Evolutionary conservation across 345 rosid species (phyloP).

Genomic region (Bruguiera sexangula): DNA sequence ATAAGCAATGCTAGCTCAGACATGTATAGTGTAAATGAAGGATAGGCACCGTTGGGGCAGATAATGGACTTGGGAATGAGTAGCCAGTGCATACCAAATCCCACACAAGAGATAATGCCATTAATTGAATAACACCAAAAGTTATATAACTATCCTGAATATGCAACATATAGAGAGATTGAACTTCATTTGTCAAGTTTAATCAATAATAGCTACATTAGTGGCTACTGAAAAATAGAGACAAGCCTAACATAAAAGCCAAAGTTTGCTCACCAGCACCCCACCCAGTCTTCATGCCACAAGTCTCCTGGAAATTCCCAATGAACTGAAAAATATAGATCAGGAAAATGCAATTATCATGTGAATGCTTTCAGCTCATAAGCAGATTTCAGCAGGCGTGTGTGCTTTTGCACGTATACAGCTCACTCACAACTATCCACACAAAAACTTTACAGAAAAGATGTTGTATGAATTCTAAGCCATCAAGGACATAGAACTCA

Average conservation of each 20-base stretch:
- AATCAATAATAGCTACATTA: slow-evolving; percentile 3
- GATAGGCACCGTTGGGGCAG: background rate
- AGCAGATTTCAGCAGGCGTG: too few relatives aligned
- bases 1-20: too few relatives aligned
- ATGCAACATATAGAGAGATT: background rate
- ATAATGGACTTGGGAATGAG: background rate
- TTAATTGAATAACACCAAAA: background rate
- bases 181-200: background rate
- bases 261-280: slow-evolving; percentile 59
- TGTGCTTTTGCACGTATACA: too few relatives aligned
- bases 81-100: too few relatives aligned
- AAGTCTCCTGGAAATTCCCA: slow-evolving; percentile 80
- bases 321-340: slow-evolving; percentile 57
- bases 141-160: background rate
- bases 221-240: background rate
- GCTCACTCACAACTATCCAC: too few relatives aligned
- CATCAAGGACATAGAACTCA: too few relatives aligned
- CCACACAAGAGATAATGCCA: background rate
- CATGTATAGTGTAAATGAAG: too few relatives aligned
- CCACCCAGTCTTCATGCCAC: slow-evolving; percentile 82
- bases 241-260: background rate
- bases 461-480: too few relatives aligned
- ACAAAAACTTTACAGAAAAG: too few relatives aligned
- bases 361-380: too few relatives aligned
- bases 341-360: background rate